Conservation (phyloP, 2,329 filamentous ascomycete genomes). For the Aspergillus sp. region DNA sequence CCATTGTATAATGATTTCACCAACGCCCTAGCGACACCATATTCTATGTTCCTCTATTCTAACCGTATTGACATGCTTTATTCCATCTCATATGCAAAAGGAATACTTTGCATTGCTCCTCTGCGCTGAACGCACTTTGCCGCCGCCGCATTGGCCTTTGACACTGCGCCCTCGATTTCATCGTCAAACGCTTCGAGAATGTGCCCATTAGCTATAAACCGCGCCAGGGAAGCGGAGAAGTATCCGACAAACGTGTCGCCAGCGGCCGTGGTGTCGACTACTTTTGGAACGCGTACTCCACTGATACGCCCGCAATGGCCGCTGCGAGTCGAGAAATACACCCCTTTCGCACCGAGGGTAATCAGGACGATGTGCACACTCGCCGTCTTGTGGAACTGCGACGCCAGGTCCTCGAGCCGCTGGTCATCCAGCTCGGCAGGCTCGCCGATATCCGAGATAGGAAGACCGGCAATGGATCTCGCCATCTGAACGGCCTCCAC, state of each 20-base stretch:
- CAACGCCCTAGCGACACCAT: background rate
- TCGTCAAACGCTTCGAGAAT: conserved; percentile 64
- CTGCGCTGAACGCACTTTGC: conserved; percentile 43
- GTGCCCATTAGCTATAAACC: conserved; percentile 55
- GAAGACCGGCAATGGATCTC: conserved; percentile 36
- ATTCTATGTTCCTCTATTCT: background rate
- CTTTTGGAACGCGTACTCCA: conserved; percentile 65
- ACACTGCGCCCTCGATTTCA: conserved; percentile 44
- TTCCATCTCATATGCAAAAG: conserved; percentile 44
- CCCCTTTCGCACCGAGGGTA: conserved; percentile 77
- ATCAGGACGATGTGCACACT: conserved; percentile 74
- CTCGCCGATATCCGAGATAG: background rate
- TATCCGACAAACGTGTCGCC: conserved; percentile 87
- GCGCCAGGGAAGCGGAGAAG: conserved; percentile 1
- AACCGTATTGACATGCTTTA: background rate
- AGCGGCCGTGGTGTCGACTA: conserved; percentile 89
- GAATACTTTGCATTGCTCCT: conserved; percentile 49
- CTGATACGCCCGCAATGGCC: conserved; percentile 43
- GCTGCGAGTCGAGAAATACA: conserved; percentile 56
- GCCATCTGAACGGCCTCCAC: conserved; percentile 77
- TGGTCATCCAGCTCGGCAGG: conserved; percentile 16
- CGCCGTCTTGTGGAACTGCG: conserved; percentile 61
- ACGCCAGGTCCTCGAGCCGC: conserved; percentile 55
- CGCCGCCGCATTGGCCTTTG: conserved; percentile 41
- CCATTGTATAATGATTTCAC: background rate